Conservation (phyloP, 2,329 filamentous ascomycete genomes). For the Fusarium coicis region DNA sequence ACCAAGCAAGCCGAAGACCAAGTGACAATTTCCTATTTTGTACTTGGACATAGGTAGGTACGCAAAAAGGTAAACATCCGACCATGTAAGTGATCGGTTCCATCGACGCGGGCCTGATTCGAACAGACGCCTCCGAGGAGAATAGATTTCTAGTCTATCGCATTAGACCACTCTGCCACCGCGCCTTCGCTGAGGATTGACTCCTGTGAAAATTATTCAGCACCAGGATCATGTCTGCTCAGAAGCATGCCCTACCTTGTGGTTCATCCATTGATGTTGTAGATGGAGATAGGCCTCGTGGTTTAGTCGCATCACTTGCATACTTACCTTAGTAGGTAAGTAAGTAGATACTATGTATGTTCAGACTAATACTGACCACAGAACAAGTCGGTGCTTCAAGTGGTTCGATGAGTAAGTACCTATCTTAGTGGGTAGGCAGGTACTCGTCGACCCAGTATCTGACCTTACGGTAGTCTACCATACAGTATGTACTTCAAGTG, state of each 20-base stretch:
- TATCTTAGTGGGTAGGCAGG: background rate
- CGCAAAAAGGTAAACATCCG: conserved; percentile 5
- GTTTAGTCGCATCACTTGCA: background rate
- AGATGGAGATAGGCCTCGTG: background rate
- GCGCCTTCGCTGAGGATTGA: conserved; percentile 30
- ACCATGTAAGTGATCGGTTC: background rate
- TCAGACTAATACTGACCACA: background rate
- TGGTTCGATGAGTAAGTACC: background rate
- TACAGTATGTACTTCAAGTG: background rate
- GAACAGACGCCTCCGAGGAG: conserved; percentile 49
- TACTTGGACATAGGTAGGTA: background rate
- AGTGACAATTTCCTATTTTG: background rate
- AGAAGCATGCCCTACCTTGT: background rate
- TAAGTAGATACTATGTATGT: background rate
- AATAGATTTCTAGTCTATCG: conserved; percentile 50
- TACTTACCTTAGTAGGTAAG: background rate
- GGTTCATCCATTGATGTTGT: background rate
- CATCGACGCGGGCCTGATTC: conserved; percentile 48
- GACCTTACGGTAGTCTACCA: background rate
- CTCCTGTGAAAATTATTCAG: background rate
- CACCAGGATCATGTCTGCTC: background rate
- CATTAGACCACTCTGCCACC: conserved; percentile 49
- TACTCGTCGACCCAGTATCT: background rate
- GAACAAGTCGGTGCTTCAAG: background rate
- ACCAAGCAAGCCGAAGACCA: background rate